Evolutionary conservation across 2,329 filamentous ascomycete species (phyloP).

Genomic region (Trichoderma koningiopsis): DNA sequence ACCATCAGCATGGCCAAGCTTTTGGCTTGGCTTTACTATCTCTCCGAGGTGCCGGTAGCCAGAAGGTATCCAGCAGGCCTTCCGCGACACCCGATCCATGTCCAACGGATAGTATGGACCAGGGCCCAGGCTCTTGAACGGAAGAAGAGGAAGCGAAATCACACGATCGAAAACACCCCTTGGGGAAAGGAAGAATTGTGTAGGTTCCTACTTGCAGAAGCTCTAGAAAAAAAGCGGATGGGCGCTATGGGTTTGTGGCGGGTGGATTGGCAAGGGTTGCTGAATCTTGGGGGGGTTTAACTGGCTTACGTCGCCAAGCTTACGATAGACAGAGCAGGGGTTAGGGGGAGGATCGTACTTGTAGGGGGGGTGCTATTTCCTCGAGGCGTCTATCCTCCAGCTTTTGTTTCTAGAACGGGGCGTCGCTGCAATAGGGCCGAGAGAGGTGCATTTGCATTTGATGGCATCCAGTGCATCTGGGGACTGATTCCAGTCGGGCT

Average conservation of each 20-base stretch:
- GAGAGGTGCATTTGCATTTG: not conserved
- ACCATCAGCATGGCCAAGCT: conserved; percentile 3
- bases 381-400: not conserved
- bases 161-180: not conserved
- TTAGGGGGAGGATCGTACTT: not conserved
- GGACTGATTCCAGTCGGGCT: not conserved
- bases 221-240: not conserved
- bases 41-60: not conserved
- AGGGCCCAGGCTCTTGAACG: not conserved
- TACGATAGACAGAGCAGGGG: not conserved
- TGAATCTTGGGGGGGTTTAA: not conserved
- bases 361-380: not conserved
- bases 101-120: not conserved
- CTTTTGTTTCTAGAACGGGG: not conserved
- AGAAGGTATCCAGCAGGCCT: not conserved
- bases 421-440: not conserved
- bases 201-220: not conserved
- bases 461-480: not conserved
- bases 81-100: not conserved
- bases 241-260: not conserved
- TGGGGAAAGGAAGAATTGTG: not conserved
- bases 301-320: conserved; percentile 2
- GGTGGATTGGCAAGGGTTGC: not conserved
- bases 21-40: not conserved
- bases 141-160: not conserved